phyloP scores from a whole-genome alignment of 2,329 filamentous ascomycete genomes.

The Talaromyces sp. region DNA sequence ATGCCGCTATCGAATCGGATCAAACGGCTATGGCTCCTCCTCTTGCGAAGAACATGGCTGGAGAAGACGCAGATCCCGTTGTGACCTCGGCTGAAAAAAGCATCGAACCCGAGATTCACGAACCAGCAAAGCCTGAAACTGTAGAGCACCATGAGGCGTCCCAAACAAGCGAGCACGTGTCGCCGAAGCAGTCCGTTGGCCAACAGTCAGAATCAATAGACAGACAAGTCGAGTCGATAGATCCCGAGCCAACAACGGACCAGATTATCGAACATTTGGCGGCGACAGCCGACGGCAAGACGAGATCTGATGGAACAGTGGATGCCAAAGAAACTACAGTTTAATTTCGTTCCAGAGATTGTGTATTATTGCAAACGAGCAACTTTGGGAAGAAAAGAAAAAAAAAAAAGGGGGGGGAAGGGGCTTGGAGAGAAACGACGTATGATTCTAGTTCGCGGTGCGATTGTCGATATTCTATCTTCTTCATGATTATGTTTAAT shows the following conservation, averaged over 20 bases:
- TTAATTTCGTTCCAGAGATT: neutral
- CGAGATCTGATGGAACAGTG: constrained; percentile 16
- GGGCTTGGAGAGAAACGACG: neutral
- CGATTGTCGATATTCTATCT: constrained; percentile 2
- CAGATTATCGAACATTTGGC: constrained; percentile 9
- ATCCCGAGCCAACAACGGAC: constrained; percentile 9
- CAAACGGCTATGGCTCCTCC: constrained; percentile 28
- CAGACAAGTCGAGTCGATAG: neutral
- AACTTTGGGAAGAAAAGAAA: neutral
- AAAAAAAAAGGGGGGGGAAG: too few relatives aligned
- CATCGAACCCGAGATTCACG: constrained; percentile 10
- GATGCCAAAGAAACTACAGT: neutral
- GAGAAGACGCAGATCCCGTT: constrained; percentile 33
- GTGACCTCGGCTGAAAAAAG: neutral
- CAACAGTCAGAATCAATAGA: neutral
- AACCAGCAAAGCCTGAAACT: neutral
- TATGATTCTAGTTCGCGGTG: neutral
- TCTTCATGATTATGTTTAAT: constrained; percentile 8
- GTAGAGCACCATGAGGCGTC: neutral
- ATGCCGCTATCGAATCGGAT: constrained; percentile 7
- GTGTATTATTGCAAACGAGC: neutral
- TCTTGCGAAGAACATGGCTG: constrained; percentile 34
- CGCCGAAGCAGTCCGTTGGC: constrained; percentile 20
- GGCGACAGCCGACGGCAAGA: constrained; percentile 10
- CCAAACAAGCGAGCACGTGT: constrained; percentile 12